Percentiles rank a stretch among this genome's conserved stretches.
These are phyloP conservation scores for Tulasnella sp. DNA, from an alignment of 768 basidiomycete species.

Conservation along the genomic window DNA sequence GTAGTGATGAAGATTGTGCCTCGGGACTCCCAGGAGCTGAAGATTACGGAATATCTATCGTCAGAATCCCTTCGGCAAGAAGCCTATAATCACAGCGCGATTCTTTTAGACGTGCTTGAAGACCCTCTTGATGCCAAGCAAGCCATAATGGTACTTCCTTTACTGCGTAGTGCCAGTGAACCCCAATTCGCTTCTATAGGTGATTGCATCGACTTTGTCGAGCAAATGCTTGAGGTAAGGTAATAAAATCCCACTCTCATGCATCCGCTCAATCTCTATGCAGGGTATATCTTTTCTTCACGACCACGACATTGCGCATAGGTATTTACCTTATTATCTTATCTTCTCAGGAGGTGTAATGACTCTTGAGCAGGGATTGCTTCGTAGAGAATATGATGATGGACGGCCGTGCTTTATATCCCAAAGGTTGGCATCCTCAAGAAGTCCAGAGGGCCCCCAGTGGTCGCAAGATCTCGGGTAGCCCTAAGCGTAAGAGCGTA, in stretches of 20 bases:
- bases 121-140: background rate
- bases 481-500: background rate
- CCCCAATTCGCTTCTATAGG: background rate
- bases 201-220: background rate
- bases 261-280: too few species aligned
- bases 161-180: background rate
- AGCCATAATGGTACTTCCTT: background rate
- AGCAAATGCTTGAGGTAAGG: conserved; percentile 7
- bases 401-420: conserved; percentile 9
- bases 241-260: background rate
- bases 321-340: too few species aligned
- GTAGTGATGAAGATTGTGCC: conserved; percentile 6
- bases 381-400: conserved; percentile 12
- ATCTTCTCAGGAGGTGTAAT: too few species aligned
- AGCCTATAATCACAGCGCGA: background rate
- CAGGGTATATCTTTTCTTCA: conserved; percentile 14
- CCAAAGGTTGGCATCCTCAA: conserved; percentile 12
- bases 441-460: background rate
- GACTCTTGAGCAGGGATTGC: conserved; percentile 7
- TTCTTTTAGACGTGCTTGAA: background rate
- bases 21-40: background rate
- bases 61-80: background rate
- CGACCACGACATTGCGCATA: conserved; percentile 9
- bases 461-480: background rate
- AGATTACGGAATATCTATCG: conserved; percentile 1